A percentile compares a stretch with the other conserved stretches of the same genome.
phyloP scores from a whole-genome alignment of 768 basidiomycete genomes.

The Tephrocybe sp. region DNA sequence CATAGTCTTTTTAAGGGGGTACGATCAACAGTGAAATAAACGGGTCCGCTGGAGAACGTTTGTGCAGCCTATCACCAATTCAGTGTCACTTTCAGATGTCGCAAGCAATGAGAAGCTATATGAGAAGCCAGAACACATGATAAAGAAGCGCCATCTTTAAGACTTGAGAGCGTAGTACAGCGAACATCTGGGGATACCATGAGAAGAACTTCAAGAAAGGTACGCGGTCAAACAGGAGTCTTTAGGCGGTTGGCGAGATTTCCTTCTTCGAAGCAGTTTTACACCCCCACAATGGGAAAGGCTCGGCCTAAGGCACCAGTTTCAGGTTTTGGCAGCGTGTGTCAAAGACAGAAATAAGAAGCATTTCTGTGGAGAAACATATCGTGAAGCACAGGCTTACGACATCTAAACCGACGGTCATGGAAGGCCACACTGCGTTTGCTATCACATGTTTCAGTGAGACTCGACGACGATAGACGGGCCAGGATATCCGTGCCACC shows the following conservation, averaged over 20 bases:
- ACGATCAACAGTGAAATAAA: neutral
- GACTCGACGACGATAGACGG: neutral
- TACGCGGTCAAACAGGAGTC: constrained; percentile 4
- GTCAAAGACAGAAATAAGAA: constrained; percentile 1
- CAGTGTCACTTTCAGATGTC: too few species aligned
- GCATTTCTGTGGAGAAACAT: constrained; percentile 9
- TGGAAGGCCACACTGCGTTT: neutral
- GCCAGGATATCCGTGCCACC: neutral
- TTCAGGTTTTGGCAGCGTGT: constrained; percentile 16
- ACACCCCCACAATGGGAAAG: neutral
- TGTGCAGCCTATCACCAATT: too few species aligned
- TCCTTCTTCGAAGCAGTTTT: neutral
- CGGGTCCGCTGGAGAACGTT: too few species aligned
- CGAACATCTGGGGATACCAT: constrained; percentile 7
- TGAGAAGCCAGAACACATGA: too few species aligned
- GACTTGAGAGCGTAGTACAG: neutral
- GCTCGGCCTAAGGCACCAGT: constrained; percentile 10
- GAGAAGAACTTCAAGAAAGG: constrained; percentile 5
- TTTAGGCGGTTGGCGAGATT: neutral
- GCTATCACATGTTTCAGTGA: neutral
- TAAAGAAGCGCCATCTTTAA: neutral
- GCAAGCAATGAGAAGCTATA: neutral
- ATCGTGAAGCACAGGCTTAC: neutral
- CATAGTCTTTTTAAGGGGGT: neutral
- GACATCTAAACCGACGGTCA: neutral